Percentiles rank a stretch among this genome's conserved stretches.
These are phyloP conservation scores for Rutstroemia sp. DNA, from an alignment of 2,329 filamentous ascomycete genomes.

Conservation along the genomic window DNA sequence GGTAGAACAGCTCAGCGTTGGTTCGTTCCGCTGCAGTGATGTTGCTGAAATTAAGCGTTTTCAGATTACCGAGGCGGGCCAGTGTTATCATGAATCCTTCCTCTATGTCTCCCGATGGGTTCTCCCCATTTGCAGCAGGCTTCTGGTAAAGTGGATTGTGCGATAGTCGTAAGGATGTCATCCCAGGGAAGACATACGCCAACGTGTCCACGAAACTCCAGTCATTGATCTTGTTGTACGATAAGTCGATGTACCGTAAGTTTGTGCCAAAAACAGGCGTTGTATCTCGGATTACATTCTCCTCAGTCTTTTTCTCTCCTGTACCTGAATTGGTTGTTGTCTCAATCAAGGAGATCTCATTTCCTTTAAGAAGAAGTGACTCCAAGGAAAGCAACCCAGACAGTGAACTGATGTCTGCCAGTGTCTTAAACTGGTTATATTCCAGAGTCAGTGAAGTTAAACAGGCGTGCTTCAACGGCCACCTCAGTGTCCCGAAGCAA, in stretches of 20 bases:
- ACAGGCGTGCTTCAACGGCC: constrained; percentile 22
- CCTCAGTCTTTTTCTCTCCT: not conserved
- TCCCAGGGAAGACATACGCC: constrained; percentile 58
- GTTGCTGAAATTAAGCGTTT: constrained; percentile 63
- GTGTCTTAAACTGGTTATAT: constrained; percentile 57
- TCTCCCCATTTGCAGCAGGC: constrained; percentile 28
- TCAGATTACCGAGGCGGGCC: constrained; percentile 62
- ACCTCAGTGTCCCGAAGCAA: constrained; percentile 45
- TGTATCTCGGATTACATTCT: not conserved
- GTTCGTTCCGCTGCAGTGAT: constrained; percentile 68
- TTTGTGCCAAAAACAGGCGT: constrained; percentile 16
- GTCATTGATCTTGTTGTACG: constrained; percentile 58
- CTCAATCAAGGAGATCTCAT: constrained; percentile 59
- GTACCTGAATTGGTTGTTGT: not conserved
- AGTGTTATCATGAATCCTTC: constrained; percentile 87
- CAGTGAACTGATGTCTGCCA: constrained; percentile 52
- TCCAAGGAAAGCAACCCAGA: constrained; percentile 43
- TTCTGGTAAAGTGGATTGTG: constrained; percentile 72
- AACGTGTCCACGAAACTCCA: constrained; percentile 73
- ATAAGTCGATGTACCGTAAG: constrained; percentile 57
- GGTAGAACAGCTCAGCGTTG: constrained; percentile 91
- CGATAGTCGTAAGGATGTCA: constrained; percentile 69
- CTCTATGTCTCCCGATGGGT: constrained; percentile 51
- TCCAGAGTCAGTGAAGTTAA: constrained; percentile 62
- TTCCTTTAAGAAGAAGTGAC: constrained; percentile 67